phyloP scores from a whole-genome alignment of 345 rosid species.

The Eucalyptus shirleyi region DNA sequence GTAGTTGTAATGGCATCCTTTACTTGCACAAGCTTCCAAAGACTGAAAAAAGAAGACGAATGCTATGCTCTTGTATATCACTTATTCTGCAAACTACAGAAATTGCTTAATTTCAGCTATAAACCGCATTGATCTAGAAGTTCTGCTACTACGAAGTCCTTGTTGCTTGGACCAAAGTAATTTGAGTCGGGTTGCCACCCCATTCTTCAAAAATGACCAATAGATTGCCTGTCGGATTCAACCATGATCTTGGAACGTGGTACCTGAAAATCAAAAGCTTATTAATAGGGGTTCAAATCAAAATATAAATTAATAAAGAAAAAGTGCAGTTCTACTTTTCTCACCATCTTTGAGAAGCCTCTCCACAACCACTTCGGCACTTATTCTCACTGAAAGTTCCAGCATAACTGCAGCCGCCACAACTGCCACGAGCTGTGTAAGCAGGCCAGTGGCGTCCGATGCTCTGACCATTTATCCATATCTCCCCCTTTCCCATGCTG shows the following conservation, averaged over 20 bases:
- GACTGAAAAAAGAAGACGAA: not conserved
- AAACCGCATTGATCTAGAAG: not conserved
- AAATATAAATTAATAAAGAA: not conserved
- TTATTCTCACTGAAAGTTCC: slow-evolving; percentile 36
- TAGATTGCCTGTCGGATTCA: slow-evolving; percentile 46
- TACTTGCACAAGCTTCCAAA: not conserved
- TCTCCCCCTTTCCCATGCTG: slow-evolving; percentile 71
- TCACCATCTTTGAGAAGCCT: slow-evolving; percentile 79
- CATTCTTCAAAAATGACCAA: slow-evolving; percentile 14
- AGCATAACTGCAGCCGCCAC: slow-evolving; percentile 61
- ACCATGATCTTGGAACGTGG: slow-evolving; percentile 87
- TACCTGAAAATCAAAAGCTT: slow-evolving; percentile 32
- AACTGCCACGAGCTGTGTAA: slow-evolving; percentile 53
- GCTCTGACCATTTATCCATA: slow-evolving; percentile 80
- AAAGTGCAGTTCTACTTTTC: not conserved
- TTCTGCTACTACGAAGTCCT: not conserved
- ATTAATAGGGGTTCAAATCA: not conserved
- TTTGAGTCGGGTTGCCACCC: slow-evolving; percentile 79
- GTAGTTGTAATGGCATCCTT: not conserved
- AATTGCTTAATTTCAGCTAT: not conserved
- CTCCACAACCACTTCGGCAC: slow-evolving; percentile 52
- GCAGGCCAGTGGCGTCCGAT: slow-evolving; percentile 84
- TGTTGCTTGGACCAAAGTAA: slow-evolving; percentile 36
- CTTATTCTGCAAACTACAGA: not conserved
- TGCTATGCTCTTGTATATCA: not conserved